A percentile compares a stretch with the other conserved stretches of the same genome.
phyloP scores from a whole-genome alignment of 2,329 filamentous ascomycete species.

The Xylaria arbuscula region DNA sequence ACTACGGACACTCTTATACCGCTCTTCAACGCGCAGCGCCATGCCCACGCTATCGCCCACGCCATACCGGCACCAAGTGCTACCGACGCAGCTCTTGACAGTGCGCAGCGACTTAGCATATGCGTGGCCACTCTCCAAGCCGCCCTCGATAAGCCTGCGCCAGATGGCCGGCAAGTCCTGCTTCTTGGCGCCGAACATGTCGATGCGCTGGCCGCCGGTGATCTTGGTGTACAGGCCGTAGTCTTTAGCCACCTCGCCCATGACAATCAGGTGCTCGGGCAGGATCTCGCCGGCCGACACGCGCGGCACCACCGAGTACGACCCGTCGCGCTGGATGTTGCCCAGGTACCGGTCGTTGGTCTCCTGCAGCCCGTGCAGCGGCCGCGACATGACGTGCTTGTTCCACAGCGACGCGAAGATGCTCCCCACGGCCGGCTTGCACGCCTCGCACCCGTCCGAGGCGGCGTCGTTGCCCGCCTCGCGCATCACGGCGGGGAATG shows the following conservation, averaged over 20 bases:
- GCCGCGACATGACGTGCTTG: slow-evolving; percentile 79
- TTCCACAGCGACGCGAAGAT: slow-evolving; percentile 88
- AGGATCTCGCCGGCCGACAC: slow-evolving; percentile 89
- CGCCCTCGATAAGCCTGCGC: slow-evolving; percentile 81
- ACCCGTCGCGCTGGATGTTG: slow-evolving; percentile 92
- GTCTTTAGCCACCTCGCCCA: slow-evolving; percentile 85
- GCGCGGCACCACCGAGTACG: slow-evolving; percentile 87
- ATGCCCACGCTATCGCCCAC: slow-evolving; percentile 92
- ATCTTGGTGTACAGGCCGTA: slow-evolving; percentile 91
- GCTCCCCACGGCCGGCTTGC: slow-evolving; percentile 83
- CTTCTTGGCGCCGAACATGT: slow-evolving; percentile 92
- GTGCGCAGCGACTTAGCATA: slow-evolving; percentile 91
- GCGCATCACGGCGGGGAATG: slow-evolving; percentile 80
- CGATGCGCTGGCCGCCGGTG: slow-evolving; percentile 90
- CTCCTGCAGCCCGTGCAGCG: slow-evolving; percentile 81
- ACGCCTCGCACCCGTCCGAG: slow-evolving; percentile 85
- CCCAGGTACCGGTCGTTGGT: slow-evolving; percentile 90
- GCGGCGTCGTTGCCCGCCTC: slow-evolving; percentile 76
- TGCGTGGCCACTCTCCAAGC: slow-evolving; percentile 90
- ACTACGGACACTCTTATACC: slow-evolving; percentile 89
- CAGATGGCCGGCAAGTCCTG: slow-evolving; percentile 87
- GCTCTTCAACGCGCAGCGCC: slow-evolving; percentile 86
- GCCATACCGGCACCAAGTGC: slow-evolving; percentile 90
- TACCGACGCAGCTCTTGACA: slow-evolving; percentile 92
- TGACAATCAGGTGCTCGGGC: slow-evolving; percentile 83